Evolutionary conservation across 768 basidiomycete species (phyloP), one percentile per base, ranked within the genome.

Genomic region (Nevesoporus exiguus): DNA sequence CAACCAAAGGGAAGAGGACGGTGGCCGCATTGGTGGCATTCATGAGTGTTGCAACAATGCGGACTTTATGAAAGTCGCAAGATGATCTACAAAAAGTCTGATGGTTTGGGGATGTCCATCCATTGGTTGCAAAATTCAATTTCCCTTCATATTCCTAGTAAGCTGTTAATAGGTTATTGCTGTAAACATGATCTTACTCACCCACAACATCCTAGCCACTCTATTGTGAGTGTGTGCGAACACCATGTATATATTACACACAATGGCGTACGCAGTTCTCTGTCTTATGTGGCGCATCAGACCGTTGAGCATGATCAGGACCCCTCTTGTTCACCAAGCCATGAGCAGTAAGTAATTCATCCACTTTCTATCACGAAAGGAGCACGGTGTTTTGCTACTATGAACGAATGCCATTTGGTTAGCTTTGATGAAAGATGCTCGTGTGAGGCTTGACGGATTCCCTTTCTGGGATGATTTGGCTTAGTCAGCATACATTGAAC

Each of bases 401-500:
- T 58, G 37, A 53, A 55, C 42, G 19, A 27, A 47, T 31, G 9
- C 25, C 19, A 30, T 45, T 44, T 29, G 21, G 19, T 37, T 30
- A 30, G 41, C 25, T 2, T 5, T 5, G 25, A 34, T 51, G 27
- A 45, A 30, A 24, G 33, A 30, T 36, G 37, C 5, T 37, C 21
- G 27, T 21, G 17, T 21, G 34, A 36, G 17, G 15, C n/a, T 43
- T 27, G 31, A 27, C 34, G 24, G 14, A 34, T 54, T 57, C 29
- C 65, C 57, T 54, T 59, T 58, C 21, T 43, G 17, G 52, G 47
- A 54, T 55, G 37, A 21, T 41, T 31, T 42, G 33, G 29, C 56
- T 68, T 60, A 49, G 61, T 63, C 63, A 70, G 55, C 62, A 31
- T 13, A 1, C 19, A 19, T 21, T 33, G 0, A 36, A 17, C 7